phyloP scores from a whole-genome alignment of 257 asterid genomes.

The Forsythia viridissima region DNA sequence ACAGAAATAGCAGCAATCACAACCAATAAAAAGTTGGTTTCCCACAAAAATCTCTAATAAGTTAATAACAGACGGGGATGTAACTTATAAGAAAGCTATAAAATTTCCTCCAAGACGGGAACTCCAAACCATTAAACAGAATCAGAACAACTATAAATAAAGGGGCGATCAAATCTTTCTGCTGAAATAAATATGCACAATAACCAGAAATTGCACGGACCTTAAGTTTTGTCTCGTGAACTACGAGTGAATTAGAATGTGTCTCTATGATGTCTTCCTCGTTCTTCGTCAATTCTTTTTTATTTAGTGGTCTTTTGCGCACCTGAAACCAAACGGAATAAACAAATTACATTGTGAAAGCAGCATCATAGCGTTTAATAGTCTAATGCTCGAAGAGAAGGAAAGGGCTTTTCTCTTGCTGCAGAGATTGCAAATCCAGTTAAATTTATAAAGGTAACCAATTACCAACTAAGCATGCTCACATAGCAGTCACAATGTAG shows the following conservation, averaged over 20 bases:
- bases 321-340: constrained; percentile 51
- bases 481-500: background rate
- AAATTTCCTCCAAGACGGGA: background rate
- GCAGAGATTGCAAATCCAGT: background rate
- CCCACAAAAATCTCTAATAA: background rate
- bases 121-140: too few relatives aligned
- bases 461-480: background rate
- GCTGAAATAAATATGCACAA: background rate
- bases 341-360: constrained; percentile 4
- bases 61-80: background rate
- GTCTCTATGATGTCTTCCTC: constrained; percentile 93
- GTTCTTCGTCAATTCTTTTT: constrained; percentile 78
- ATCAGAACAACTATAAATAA: too few relatives aligned
- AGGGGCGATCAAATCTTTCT: background rate
- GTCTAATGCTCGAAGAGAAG: background rate
- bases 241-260: constrained; percentile 59
- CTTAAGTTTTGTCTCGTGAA: constrained; percentile 95
- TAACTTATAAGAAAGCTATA: background rate
- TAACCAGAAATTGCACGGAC: constrained; percentile 23
- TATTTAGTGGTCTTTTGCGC: constrained; percentile 88
- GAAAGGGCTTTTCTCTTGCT: background rate
- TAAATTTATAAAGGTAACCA: too few relatives aligned
- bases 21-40: background rate
- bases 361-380: background rate
- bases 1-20: background rate